A percentile compares a stretch with the other conserved stretches of the same genome.
These are phyloP conservation scores for Cyclostephanos invisitatus DNA, from an alignment of 108 stramenopile genomes.

Conservation along the genomic window DNA sequence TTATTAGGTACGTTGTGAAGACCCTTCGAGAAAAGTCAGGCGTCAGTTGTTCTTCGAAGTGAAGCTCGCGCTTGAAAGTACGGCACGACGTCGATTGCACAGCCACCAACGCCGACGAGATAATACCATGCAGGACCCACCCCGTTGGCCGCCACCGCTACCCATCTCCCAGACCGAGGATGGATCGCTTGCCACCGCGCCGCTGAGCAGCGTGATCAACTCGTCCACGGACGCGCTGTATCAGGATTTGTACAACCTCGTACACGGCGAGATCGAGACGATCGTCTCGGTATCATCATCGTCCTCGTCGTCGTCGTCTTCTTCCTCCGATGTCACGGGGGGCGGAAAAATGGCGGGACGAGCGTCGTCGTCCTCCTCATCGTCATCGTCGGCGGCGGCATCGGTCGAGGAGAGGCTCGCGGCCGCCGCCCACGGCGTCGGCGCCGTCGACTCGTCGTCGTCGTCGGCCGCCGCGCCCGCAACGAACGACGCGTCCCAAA, in stretches of 20 bases:
- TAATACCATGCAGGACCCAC: neutral
- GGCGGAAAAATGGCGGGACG: neutral
- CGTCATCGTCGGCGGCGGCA: neutral
- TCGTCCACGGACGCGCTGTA: constrained; percentile 79
- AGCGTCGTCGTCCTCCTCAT: constrained; percentile 12
- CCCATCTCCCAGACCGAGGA: constrained; percentile 60
- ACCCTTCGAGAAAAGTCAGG: no score
- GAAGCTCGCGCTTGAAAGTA: no score
- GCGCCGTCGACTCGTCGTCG: neutral
- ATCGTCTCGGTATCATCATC: constrained; percentile 48
- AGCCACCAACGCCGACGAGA: no score
- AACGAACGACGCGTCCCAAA: constrained; percentile 5
- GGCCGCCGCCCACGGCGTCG: constrained; percentile 8
- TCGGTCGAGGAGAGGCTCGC: constrained; percentile 11
- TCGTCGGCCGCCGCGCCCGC: constrained; percentile 9
- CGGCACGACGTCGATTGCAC: no score
- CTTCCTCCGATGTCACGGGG: constrained; percentile 11
- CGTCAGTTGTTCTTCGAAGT: no score
- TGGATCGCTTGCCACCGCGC: constrained; percentile 79
- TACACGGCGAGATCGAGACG: constrained; percentile 64
- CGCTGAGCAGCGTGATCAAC: constrained; percentile 67
- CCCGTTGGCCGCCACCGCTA: constrained; percentile 12
- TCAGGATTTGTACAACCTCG: constrained; percentile 77
- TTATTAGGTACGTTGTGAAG: no score
- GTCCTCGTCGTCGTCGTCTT: neutral